Evolutionary conservation across 495 filamentous ascomycete species (phyloP).

Genomic region (Talaromyces wortmannii): DNA sequence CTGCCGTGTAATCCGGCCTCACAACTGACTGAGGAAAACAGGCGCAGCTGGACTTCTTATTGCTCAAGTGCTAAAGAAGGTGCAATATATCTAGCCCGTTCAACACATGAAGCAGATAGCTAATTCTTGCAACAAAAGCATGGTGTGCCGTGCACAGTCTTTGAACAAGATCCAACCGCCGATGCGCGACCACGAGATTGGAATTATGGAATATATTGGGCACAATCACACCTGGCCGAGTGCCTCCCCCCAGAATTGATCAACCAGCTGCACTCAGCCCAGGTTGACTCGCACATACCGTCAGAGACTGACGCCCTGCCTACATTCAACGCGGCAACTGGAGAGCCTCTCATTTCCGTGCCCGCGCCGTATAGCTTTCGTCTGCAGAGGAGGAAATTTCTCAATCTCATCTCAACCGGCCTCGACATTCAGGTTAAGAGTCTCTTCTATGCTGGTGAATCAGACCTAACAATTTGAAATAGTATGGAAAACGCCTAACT

Average conservation of each 20-base stretch:
- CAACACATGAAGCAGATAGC: background rate
- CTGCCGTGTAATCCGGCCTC: background rate
- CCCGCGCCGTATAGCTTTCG: constrained; percentile 33
- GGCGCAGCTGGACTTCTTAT: constrained; percentile 32
- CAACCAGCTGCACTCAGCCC: constrained; percentile 24
- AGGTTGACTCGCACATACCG: constrained; percentile 28
- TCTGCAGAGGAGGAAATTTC: constrained; percentile 34
- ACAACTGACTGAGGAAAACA: constrained; percentile 4
- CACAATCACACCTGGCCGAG: constrained; percentile 24
- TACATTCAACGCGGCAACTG: constrained; percentile 39
- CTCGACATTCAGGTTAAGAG: constrained; percentile 25
- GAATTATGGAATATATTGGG: constrained; percentile 54
- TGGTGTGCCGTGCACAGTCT: constrained; percentile 40
- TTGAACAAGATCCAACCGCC: constrained; percentile 34
- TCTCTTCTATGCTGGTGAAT: constrained; percentile 10
- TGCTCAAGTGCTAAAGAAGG: constrained; percentile 41
- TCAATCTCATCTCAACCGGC: constrained; percentile 24
- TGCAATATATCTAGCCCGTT: constrained; percentile 1
- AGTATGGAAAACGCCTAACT: background rate
- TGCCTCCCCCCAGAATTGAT: constrained; percentile 25
- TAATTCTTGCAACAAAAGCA: constrained; percentile 22
- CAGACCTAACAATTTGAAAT: background rate
- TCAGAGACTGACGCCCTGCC: constrained; percentile 25
- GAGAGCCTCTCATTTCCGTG: constrained; percentile 27
- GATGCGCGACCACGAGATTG: constrained; percentile 41